A percentile compares a stretch with the other conserved stretches of the same genome.
phyloP scores from a whole-genome alignment of 495 filamentous ascomycete genomes.

The Penicillium robsamsonii region DNA sequence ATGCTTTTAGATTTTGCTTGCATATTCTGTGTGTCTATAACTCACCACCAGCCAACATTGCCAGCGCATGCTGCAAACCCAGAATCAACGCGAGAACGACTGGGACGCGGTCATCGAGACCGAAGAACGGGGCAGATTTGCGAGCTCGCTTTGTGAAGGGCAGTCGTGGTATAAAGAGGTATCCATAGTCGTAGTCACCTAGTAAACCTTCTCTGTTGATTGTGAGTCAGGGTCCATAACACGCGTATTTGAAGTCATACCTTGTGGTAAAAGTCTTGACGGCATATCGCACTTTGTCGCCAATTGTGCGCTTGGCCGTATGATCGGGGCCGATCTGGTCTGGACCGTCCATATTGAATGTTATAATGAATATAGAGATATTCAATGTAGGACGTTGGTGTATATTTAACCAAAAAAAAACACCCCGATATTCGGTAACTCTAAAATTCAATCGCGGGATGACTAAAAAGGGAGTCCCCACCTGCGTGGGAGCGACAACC shows the following conservation, averaged over 20 bases:
- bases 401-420: conserved; percentile 6
- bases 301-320: conserved; percentile 38
- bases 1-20: background rate
- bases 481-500: background rate
- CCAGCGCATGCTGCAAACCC: conserved; percentile 67
- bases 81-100: conserved; percentile 71
- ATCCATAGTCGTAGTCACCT: conserved; percentile 83
- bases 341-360: conserved; percentile 43
- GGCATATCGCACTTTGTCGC: conserved; percentile 36
- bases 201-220: conserved; percentile 67
- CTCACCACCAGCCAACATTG: conserved; percentile 62
- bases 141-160: conserved; percentile 73
- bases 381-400: background rate
- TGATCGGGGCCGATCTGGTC: conserved; percentile 52
- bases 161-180: conserved; percentile 73
- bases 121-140: conserved; percentile 77
- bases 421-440: background rate
- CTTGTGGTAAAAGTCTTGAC: conserved; percentile 49
- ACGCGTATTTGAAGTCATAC: conserved; percentile 29
- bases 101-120: conserved; percentile 79
- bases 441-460: background rate
- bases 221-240: conserved; percentile 14
- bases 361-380: background rate
- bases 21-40: background rate
- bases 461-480: conserved; percentile 1